Conservation (phyloP, 208 protist species). For the Trypanosoma caninum region DNA sequence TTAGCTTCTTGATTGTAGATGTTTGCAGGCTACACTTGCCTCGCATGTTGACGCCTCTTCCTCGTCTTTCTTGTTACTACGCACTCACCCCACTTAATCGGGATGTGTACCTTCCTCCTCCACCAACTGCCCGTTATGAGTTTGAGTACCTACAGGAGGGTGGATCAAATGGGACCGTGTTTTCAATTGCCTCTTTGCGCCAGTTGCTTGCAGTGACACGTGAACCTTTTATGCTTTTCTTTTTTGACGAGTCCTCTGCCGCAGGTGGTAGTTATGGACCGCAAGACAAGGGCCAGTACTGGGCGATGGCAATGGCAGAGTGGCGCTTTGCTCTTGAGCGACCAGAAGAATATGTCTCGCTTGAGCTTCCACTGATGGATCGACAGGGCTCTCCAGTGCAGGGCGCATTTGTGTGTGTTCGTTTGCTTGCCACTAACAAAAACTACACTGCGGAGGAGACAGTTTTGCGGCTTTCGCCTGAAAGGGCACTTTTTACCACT, state of each 20-base stretch:
- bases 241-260: constrained; percentile 60
- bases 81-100: constrained; percentile 31
- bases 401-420: constrained; percentile 53
- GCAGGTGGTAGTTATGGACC: background rate
- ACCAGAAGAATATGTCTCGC: constrained; percentile 31
- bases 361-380: constrained; percentile 56
- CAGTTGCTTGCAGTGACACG: constrained; percentile 47
- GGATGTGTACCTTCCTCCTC: constrained; percentile 68
- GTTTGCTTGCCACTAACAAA: constrained; percentile 41
- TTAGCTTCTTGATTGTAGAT: constrained; percentile 35
- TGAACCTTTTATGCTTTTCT: constrained; percentile 79
- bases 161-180: constrained; percentile 25
- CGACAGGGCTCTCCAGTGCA: constrained; percentile 34
- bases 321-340: constrained; percentile 50
- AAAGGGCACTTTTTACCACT: background rate
- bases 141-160: constrained; percentile 45
- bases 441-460: background rate
- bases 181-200: constrained; percentile 37
- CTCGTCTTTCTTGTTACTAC: constrained; percentile 82
- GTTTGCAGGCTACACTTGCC: constrained; percentile 66
- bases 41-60: constrained; percentile 34
- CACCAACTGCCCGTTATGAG: constrained; percentile 57
- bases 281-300: constrained; percentile 31
- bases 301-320: constrained; percentile 74
- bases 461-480: background rate